These are phyloP conservation scores for Claviceps fusiformis DNA, from an alignment of 2,329 filamentous ascomycete species.

Conservation along the genomic window DNA sequence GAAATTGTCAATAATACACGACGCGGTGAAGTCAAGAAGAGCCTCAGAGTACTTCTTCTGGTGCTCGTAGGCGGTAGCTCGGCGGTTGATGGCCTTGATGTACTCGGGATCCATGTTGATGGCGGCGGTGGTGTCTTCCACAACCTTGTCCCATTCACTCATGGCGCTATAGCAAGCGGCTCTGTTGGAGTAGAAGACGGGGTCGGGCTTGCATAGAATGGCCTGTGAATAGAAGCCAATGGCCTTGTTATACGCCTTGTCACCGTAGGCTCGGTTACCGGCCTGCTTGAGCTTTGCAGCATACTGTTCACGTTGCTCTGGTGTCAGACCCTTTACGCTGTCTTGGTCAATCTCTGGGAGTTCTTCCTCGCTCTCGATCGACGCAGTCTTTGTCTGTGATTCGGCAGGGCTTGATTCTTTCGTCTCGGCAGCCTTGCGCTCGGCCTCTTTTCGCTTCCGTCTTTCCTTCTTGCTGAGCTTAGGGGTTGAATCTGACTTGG, in stretches of 20 bases:
- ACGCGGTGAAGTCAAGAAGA: conserved; percentile 92
- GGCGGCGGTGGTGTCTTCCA: conserved; percentile 92
- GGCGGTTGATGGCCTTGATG: conserved; percentile 92
- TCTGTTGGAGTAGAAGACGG: conserved; percentile 97
- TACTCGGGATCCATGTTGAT: conserved; percentile 90
- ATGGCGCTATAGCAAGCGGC: conserved; percentile 95
- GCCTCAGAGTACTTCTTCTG: conserved; percentile 84
- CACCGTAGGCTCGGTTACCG: conserved; percentile 91
- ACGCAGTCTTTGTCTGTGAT: conserved; percentile 34
- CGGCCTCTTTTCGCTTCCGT: conserved; percentile 72
- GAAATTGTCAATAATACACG: conserved; percentile 98
- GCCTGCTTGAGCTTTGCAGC: conserved; percentile 86
- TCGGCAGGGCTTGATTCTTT: conserved; percentile 22
- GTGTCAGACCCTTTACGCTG: conserved; percentile 36
- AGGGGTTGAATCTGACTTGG: conserved; percentile 35
- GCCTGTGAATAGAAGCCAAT: conserved; percentile 94
- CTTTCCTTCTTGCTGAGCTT: conserved; percentile 84
- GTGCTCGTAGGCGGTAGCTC: conserved; percentile 94
- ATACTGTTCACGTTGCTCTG: conserved; percentile 68
- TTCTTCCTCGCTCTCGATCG: conserved; percentile 48
- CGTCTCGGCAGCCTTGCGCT: conserved; percentile 40
- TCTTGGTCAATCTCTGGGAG: conserved; percentile 53
- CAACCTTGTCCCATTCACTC: conserved; percentile 85
- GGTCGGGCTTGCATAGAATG: conserved; percentile 91
- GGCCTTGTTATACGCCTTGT: conserved; percentile 84